Percentiles rank a stretch among this genome's conserved stretches.
Conservation (phyloP, 1,284 basidiomycete genomes). For the Sanguinoderma infundibulare region DNA sequence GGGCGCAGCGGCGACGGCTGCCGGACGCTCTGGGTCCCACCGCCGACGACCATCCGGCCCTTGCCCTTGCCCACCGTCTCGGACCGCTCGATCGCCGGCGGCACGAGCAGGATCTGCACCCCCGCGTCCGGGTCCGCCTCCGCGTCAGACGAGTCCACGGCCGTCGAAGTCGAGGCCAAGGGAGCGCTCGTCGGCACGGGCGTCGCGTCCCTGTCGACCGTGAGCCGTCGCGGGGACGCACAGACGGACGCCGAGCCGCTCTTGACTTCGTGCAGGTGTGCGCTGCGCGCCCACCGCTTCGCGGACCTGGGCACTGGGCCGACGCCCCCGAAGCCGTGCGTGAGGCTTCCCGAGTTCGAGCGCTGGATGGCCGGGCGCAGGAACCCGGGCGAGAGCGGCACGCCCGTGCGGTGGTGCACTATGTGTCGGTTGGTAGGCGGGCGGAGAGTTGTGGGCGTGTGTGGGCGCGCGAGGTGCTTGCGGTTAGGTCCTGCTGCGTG, state of each 20-base stretch:
- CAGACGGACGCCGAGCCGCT: constrained; percentile 4
- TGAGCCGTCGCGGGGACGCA: not conserved
- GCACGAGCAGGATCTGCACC: constrained; percentile 15
- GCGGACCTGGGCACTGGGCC: constrained; percentile 49
- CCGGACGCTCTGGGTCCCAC: constrained; percentile 5
- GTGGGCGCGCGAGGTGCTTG: constrained; percentile 25
- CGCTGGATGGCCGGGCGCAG: constrained; percentile 44
- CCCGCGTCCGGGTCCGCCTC: constrained; percentile 1
- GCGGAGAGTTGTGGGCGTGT: constrained; percentile 32
- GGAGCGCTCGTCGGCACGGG: not conserved
- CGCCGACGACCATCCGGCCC: constrained; percentile 9
- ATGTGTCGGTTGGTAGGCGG: constrained; percentile 27
- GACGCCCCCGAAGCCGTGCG: constrained; percentile 34
- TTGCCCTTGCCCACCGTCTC: constrained; percentile 21
- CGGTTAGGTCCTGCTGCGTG: constrained; percentile 20
- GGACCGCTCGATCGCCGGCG: constrained; percentile 6
- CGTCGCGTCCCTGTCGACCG: constrained; percentile 1
- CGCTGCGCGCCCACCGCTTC: constrained; percentile 67
- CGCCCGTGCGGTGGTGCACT: constrained; percentile 17
- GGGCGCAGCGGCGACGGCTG: constrained; percentile 23
- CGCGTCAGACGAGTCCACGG: not conserved
- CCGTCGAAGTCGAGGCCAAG: not conserved
- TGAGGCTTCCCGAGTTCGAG: constrained; percentile 48
- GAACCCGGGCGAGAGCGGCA: constrained; percentile 25
- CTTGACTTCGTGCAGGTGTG: constrained; percentile 74